Conservation (phyloP, 2,329 filamentous ascomycete genomes). For the Pyricularia sp. region DNA sequence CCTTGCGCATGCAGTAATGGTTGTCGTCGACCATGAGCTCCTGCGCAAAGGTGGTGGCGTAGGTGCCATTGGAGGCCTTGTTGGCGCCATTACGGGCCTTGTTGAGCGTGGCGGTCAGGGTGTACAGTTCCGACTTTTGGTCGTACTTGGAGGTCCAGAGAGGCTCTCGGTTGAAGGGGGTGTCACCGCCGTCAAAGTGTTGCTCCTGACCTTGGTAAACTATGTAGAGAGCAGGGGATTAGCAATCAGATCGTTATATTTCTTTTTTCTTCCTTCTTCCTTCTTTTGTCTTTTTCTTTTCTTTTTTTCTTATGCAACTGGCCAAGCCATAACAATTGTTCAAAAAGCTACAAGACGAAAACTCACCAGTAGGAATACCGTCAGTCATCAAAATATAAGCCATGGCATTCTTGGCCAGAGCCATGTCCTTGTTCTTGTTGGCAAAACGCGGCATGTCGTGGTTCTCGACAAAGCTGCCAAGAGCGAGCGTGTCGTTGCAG, state of each 20-base stretch:
- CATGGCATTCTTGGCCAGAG: conserved; percentile 51
- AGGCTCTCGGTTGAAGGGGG: conserved; percentile 45
- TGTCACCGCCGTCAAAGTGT: conserved; percentile 38
- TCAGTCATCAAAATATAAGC: conserved; percentile 45
- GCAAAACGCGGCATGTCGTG: conserved; percentile 48
- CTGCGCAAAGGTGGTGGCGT: conserved; percentile 10
- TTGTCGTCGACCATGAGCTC: conserved; percentile 15
- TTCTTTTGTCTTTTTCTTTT: not conserved
- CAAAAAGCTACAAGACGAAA: too few species aligned
- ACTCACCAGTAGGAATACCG: not conserved
- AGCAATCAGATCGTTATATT: not conserved
- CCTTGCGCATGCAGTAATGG: conserved; percentile 19
- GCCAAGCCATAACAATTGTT: too few species aligned
- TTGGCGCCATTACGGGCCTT: conserved; percentile 17
- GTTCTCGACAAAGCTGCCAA: conserved; percentile 48
- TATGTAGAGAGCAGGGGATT: not conserved
- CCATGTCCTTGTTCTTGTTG: conserved; percentile 38
- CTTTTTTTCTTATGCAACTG: too few species aligned
- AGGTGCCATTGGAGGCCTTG: conserved; percentile 11
- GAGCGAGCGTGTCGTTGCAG: conserved; percentile 5
- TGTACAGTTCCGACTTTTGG: conserved; percentile 36
- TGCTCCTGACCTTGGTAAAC: conserved; percentile 61
- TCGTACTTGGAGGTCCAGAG: conserved; percentile 45
- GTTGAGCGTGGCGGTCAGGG: conserved; percentile 27
- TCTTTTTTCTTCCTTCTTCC: not conserved